Conservation (phyloP, 73 alveolate genomes). For the Paramecium bursaria region DNA sequence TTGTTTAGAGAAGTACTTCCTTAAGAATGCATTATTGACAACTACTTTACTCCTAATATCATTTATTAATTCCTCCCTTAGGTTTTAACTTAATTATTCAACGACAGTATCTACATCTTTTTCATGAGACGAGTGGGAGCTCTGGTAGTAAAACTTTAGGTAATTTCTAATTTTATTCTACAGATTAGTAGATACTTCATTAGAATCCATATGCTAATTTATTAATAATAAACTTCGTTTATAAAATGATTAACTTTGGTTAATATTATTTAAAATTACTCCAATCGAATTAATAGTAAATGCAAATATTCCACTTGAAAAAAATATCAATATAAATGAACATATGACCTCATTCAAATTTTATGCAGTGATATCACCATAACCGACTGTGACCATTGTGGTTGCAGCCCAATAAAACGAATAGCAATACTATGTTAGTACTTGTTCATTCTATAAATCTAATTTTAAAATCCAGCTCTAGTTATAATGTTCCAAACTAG, state of each 20-base stretch:
- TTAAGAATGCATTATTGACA: background rate
- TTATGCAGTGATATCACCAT: slow-evolving; percentile 71
- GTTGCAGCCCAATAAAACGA: slow-evolving; percentile 69
- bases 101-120: slow-evolving; percentile 7
- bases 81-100: background rate
- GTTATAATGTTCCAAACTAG: background rate
- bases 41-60: slow-evolving; percentile 20
- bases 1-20: slow-evolving; percentile 34
- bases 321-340: slow-evolving; percentile 18
- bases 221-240: background rate
- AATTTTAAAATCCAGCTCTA: slow-evolving; percentile 20
- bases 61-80: slow-evolving; percentile 23
- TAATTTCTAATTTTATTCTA: slow-evolving; percentile 45
- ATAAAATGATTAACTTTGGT: background rate
- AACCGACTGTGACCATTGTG: slow-evolving; percentile 70
- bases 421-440: too few species aligned
- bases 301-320: slow-evolving; percentile 60
- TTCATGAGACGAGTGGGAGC: background rate
- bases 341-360: slow-evolving; percentile 27
- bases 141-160: slow-evolving; percentile 9
- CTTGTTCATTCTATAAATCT: too few species aligned
- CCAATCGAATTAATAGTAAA: slow-evolving; percentile 60
- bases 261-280: slow-evolving; percentile 13
- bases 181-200: slow-evolving; percentile 1
- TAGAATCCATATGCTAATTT: slow-evolving; percentile 32